phyloP scores from a whole-genome alignment of 495 filamentous ascomycete genomes.

The Aspergillus nanangensis region DNA sequence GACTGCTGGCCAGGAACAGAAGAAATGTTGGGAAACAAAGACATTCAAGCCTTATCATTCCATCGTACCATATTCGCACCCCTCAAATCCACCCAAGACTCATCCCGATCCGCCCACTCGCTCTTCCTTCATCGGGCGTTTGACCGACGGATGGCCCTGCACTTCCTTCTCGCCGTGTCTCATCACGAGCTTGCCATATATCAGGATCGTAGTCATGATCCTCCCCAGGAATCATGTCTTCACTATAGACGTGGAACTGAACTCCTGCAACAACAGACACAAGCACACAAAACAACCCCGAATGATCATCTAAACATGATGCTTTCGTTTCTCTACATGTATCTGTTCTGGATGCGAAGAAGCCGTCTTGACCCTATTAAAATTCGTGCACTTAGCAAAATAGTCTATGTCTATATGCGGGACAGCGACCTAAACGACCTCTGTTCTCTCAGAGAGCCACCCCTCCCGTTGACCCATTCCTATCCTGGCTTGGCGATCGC shows the following conservation, averaged over 20 bases:
- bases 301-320: slow-evolving; percentile 7
- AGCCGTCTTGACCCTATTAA: slow-evolving; percentile 1
- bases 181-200: slow-evolving; percentile 12
- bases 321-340: slow-evolving; percentile 13
- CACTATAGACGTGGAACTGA: slow-evolving; percentile 9
- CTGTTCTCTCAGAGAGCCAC: slow-evolving; percentile 5
- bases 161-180: slow-evolving; percentile 14
- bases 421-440: slow-evolving; percentile 2
- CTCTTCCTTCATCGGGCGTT: slow-evolving; percentile 9
- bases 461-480: not conserved
- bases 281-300: not conserved
- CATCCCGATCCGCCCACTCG: slow-evolving; percentile 8
- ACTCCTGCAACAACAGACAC: slow-evolving; percentile 1
- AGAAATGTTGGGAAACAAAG: slow-evolving; percentile 2
- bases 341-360: slow-evolving; percentile 14
- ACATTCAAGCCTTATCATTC: slow-evolving; percentile 7
- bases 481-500: not conserved
- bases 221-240: slow-evolving; percentile 4
- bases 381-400: slow-evolving; percentile 4
- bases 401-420: slow-evolving; percentile 2
- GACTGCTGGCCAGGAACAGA: not conserved
- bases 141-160: slow-evolving; percentile 9
- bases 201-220: slow-evolving; percentile 1
- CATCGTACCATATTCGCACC: slow-evolving; percentile 11
- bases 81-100: slow-evolving; percentile 8